phyloP scores from a whole-genome alignment of 2,329 filamentous ascomycete species.

The Calonectria multiphialidica region DNA sequence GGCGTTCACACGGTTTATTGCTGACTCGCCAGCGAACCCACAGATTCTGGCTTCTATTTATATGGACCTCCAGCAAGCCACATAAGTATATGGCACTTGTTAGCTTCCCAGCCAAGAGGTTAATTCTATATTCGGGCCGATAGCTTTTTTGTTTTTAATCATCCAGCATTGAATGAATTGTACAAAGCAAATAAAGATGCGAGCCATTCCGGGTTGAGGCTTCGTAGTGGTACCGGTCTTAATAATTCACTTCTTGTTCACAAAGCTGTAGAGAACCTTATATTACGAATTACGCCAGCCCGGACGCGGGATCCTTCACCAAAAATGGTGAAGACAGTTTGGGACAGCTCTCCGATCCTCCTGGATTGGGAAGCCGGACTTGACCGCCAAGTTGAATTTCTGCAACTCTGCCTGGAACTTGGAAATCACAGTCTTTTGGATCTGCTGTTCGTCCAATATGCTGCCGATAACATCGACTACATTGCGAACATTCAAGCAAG shows the following conservation, averaged over 20 bases:
- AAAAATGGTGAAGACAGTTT: not conserved
- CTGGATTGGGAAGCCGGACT: not conserved
- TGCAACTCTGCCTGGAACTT: not conserved
- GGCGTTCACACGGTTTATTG: not conserved
- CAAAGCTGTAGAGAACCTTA: not conserved
- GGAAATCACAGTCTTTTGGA: not conserved
- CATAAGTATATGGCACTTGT: not conserved
- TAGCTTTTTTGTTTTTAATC: not conserved
- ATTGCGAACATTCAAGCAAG: not conserved
- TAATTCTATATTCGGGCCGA: not conserved
- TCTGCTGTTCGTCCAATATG: not conserved
- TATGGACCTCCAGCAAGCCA: not conserved
- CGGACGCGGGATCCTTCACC: not conserved
- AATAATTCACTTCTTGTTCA: not conserved
- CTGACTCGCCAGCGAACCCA: not conserved
- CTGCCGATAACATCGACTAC: conserved; percentile 3
- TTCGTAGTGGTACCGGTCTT: not conserved
- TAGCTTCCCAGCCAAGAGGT: not conserved
- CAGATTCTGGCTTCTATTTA: not conserved
- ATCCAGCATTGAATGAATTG: not conserved
- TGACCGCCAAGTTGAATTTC: not conserved
- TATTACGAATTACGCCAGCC: no score
- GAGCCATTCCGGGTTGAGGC: not conserved
- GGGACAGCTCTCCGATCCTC: not conserved
- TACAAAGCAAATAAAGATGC: not conserved